Evolutionary conservation across 441 rosid genomes (phyloP).

Genomic region (Aleurites moluccanus): DNA sequence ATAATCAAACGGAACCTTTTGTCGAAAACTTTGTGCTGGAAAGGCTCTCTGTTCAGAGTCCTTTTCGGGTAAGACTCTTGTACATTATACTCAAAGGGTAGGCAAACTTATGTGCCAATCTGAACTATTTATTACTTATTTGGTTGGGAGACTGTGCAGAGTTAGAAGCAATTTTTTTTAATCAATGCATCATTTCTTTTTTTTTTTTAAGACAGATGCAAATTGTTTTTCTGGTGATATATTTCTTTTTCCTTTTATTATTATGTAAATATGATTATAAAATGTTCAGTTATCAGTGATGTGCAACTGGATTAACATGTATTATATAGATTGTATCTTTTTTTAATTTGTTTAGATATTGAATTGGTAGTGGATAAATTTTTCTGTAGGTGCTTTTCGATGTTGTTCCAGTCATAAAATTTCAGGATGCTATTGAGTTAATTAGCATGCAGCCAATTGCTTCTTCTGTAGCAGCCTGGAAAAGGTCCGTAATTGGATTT

Average conservation of each 20-base stretch:
- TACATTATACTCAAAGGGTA: not conserved
- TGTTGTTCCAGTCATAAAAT: constrained; percentile 88
- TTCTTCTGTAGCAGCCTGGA: constrained; percentile 77
- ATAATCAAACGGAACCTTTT: constrained; percentile 61
- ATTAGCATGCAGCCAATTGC: constrained; percentile 93
- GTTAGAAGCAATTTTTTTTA: not conserved
- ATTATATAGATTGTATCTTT: not conserved
- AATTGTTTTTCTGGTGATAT: not conserved
- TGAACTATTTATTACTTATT: constrained; percentile 13
- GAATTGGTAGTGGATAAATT: constrained; percentile 22
- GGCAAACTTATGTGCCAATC: not conserved
- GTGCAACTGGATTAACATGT: not conserved
- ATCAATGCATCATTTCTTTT: not conserved
- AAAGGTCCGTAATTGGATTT: constrained; percentile 51
- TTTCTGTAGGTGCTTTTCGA: constrained; percentile 84
- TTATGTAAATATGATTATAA: constrained; percentile 3
- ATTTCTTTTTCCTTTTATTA: constrained; percentile 1
- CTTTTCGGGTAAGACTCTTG: constrained; percentile 70
- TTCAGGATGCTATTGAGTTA: constrained; percentile 86
- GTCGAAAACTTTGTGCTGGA: constrained; percentile 96
- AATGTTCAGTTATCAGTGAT: constrained; percentile 10
- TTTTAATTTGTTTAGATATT: constrained; percentile 15
- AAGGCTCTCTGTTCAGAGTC: constrained; percentile 95
- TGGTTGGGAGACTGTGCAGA: not conserved
- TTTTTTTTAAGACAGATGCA: not conserved